Conservation (phyloP, 2,329 filamentous ascomycete genomes). For the Penicillium concentricum region DNA sequence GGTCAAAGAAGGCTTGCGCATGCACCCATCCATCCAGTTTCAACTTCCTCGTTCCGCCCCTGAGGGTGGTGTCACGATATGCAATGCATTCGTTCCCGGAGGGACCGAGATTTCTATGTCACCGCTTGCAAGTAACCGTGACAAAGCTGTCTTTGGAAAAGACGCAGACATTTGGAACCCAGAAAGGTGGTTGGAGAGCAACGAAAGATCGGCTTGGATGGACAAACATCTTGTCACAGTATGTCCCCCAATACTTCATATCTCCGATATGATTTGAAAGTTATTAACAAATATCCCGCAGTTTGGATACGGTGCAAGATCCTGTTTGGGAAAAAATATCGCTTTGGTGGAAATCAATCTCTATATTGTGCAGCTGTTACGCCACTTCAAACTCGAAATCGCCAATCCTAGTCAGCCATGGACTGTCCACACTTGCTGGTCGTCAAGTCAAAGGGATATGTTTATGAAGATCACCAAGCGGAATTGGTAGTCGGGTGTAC, state of each 20-base stretch:
- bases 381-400: neutral
- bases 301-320: conserved; percentile 7
- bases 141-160: neutral
- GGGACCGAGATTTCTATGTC: too few species aligned
- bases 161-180: neutral
- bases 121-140: neutral
- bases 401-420: too few species aligned
- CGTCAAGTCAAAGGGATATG: too few species aligned
- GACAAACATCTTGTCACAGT: too few species aligned
- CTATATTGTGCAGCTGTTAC: conserved; percentile 9
- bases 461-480: too few species aligned
- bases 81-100: neutral
- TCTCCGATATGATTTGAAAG: neutral
- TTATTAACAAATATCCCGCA: neutral
- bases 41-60: neutral
- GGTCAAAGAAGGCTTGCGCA: neutral
- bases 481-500: too few species aligned
- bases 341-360: conserved; percentile 15
- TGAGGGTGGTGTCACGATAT: neutral
- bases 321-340: conserved; percentile 17
- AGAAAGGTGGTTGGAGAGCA: neutral
- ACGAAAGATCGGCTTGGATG: neutral
- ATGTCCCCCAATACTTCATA: too few species aligned
- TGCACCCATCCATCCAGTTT: neutral
- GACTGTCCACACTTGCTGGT: too few species aligned